Evolutionary conservation across 768 basidiomycete genomes (phyloP).

Genomic region (Boletus sensibilis): DNA sequence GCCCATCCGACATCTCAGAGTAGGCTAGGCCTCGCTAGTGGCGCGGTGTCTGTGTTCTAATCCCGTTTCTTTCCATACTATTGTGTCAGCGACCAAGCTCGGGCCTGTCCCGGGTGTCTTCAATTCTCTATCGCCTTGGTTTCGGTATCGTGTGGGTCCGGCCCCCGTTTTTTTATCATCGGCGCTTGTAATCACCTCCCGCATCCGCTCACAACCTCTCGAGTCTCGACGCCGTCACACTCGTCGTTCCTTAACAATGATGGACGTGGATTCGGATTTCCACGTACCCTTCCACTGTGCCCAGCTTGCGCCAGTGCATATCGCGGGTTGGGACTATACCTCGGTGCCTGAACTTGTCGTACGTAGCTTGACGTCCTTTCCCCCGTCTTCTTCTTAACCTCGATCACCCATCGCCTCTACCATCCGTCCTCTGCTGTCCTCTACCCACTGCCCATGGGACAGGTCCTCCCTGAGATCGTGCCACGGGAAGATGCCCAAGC

Average conservation of each 20-base stretch:
- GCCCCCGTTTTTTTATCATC: not conserved
- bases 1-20: not conserved
- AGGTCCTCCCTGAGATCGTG: conserved; percentile 26
- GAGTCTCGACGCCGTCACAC: not conserved
- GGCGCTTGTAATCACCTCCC: not conserved
- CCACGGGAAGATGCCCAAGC: conserved; percentile 21
- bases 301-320: conserved; percentile 29
- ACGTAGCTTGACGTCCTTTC: conserved; percentile 8
- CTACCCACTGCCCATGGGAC: not conserved
- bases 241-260: not conserved
- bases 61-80: conserved; percentile 14
- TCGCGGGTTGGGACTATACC: conserved; percentile 31
- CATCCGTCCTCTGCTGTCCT: not conserved
- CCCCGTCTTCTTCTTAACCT: not conserved
- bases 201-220: not conserved
- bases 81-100: not conserved
- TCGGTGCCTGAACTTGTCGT: conserved; percentile 28
- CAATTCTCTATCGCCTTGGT: not conserved
- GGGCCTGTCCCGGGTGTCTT: not conserved
- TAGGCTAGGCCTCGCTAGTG: not conserved
- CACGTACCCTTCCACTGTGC: conserved; percentile 30
- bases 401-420: conserved; percentile 1
- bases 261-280: conserved; percentile 25
- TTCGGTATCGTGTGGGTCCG: not conserved
- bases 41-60: conserved; percentile 6